Conservation (phyloP, 106 monocot genomes). For the Acorus gramineus region DNA sequence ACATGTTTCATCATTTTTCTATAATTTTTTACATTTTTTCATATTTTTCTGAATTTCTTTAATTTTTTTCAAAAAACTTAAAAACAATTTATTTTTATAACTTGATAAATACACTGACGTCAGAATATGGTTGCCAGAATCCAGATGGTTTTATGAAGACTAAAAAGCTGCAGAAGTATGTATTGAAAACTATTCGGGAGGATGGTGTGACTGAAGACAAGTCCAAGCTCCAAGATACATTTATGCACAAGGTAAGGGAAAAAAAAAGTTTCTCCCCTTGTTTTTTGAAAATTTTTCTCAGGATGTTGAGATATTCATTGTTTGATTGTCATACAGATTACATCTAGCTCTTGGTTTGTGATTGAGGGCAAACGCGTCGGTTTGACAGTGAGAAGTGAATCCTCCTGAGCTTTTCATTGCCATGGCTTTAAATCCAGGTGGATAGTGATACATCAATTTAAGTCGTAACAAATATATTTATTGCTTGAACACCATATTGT, state of each 20-base stretch:
- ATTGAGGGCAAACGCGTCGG: conserved; percentile 34
- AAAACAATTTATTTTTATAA: neutral
- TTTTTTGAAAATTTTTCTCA: neutral
- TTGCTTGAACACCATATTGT: too few species aligned
- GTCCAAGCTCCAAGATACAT: conserved; percentile 17
- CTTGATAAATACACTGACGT: neutral
- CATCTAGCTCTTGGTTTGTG: conserved; percentile 38
- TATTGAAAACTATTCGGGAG: conserved; percentile 30
- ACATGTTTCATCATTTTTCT: too few species aligned
- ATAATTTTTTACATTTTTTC: too few species aligned
- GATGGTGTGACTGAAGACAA: conserved; percentile 39
- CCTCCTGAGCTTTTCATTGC: too few species aligned
- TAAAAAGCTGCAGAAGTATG: conserved; percentile 49
- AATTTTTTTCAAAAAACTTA: neutral
- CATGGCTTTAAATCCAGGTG: too few species aligned
- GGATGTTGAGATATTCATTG: neutral
- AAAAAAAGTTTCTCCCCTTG: neutral
- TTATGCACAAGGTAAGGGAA: conserved; percentile 41
- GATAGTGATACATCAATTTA: too few species aligned
- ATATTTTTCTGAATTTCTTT: too few species aligned
- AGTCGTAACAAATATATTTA: too few species aligned
- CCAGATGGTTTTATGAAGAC: conserved; percentile 47
- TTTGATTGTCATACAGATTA: conserved; percentile 31
- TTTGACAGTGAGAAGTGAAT: conserved; percentile 17
- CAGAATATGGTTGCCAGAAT: conserved; percentile 16